A percentile compares a stretch with the other conserved stretches of the same genome.
Evolutionary conservation across 2,329 filamentous ascomycete species (phyloP).

Genomic region (Diaporthe sp.): DNA sequence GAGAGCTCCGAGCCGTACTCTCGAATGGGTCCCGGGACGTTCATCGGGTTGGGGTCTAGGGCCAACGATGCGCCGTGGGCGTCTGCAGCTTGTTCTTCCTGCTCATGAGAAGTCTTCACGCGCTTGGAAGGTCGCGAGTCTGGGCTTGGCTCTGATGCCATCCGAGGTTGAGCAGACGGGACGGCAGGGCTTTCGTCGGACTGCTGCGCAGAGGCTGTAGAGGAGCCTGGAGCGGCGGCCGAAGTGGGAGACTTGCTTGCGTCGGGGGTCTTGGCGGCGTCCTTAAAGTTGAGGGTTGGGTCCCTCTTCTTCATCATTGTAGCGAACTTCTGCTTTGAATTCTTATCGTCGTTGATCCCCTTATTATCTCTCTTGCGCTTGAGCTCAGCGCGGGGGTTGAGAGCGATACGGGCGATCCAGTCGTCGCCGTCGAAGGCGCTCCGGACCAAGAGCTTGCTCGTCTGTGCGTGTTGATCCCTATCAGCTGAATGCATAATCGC

Average conservation of each 20-base stretch:
- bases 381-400: neutral
- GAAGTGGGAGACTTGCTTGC: neutral
- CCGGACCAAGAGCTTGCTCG: neutral
- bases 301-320: neutral
- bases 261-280: no score
- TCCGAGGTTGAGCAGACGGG: no score
- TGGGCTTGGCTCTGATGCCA: fast-evolving
- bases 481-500: neutral
- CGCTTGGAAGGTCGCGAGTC: neutral
- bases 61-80: neutral
- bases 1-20: neutral
- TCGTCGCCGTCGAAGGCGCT: neutral
- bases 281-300: neutral
- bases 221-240: neutral
- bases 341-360: neutral
- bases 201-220: neutral
- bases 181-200: neutral
- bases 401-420: neutral
- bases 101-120: neutral
- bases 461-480: neutral
- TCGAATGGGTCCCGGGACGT: neutral
- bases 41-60: neutral
- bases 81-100: neutral
- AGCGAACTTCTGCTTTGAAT: neutral
- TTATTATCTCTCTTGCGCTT: neutral